phyloP scores from a whole-genome alignment of 1,139 yeast species.

The Petasospora rhodanensis region DNA sequence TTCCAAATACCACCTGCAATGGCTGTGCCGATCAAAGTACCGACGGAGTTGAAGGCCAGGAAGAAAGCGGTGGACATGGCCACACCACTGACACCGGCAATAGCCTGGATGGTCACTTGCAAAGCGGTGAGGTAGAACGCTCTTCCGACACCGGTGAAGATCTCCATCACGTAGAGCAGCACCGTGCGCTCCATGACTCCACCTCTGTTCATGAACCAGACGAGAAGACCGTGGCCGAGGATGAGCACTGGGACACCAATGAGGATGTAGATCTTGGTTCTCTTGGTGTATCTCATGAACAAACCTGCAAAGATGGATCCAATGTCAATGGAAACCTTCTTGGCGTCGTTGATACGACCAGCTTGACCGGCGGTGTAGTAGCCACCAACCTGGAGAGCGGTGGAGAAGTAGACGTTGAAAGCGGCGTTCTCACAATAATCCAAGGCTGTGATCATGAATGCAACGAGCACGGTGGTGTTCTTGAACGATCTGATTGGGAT shows the following conservation, averaged over 20 bases:
- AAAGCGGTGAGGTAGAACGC: slow-evolving; percentile 29
- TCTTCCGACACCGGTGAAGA: slow-evolving; percentile 32
- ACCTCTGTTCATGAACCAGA: slow-evolving; percentile 23
- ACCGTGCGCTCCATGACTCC: slow-evolving; percentile 17
- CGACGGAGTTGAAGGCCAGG: slow-evolving; percentile 38
- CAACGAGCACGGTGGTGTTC: slow-evolving; percentile 18
- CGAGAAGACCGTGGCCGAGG: slow-evolving; percentile 29
- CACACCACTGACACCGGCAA: slow-evolving; percentile 40
- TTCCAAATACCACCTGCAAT: slow-evolving; percentile 32
- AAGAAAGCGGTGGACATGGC: slow-evolving; percentile 43
- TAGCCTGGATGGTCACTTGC: slow-evolving; percentile 32
- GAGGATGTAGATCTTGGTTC: slow-evolving; percentile 31
- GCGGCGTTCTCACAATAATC: slow-evolving; percentile 27
- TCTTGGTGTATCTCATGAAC: slow-evolving; percentile 28
- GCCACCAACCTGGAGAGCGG: slow-evolving; percentile 27
- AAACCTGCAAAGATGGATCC: slow-evolving; percentile 27
- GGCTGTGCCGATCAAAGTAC: slow-evolving; percentile 42
- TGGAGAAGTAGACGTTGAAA: slow-evolving; percentile 25
- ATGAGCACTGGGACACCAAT: slow-evolving; percentile 28
- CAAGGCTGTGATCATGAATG: slow-evolving; percentile 22
- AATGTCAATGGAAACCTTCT: slow-evolving; percentile 25
- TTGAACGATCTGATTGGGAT: slow-evolving; percentile 22
- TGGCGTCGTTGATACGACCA: slow-evolving; percentile 26
- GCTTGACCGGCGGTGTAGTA: slow-evolving; percentile 27
- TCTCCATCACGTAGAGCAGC: slow-evolving; percentile 24